Evolutionary conservation across 208 protist genomes (phyloP), one percentile per base, ranked within the genome.

Genomic region (Balamuthia mandrillaris): DNA sequence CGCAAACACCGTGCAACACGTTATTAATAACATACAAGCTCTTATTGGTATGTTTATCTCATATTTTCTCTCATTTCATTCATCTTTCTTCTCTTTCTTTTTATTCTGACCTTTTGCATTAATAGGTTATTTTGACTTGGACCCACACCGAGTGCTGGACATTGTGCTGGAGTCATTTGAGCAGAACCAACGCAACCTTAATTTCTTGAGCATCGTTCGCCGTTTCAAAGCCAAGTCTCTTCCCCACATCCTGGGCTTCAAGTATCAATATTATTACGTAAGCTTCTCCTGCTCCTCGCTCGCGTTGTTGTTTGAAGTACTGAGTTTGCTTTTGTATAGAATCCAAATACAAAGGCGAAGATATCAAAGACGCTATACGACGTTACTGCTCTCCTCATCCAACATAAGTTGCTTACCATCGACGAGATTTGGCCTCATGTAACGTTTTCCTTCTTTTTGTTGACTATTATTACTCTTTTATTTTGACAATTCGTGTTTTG

Each of bases 61-160:
- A 6, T 66, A 31, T 6, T 14, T 14, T 45, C 18, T 10, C 6
- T 45, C 58, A n/a, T n/a, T n/a, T n/a, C n/a, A n/a, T n/a, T n/a
- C n/a, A n/a, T n/a, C n/a, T n/a, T n/a, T n/a, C n/a, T 18, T 45
- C 18, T 10, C 14, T n/a, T n/a, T n/a, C n/a, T 4, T 74, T 14
- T 52, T 9, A 14, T 61, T 66, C 12, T 9, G 45, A 86, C 41
- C 56, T 3, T 3, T 82, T 4, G 61, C 52, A 27, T 70, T 92
- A 24, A 88, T 90, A 51, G 92, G 91, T 31, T 88, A 88, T 52
- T 94, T 94, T 29, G 88, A 93, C 44, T 87, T 94, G 33, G 93
- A 95, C 83, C 93, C 93, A 24, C 94, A 94, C 86, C 85, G 93
- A 29, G 92, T 94, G 33, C 52, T 92, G 10, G 93, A 95, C 81